Base-by-base conservation (phyloP, 2,329 filamentous ascomycete genomes). In the Colletotrichum tanaceti region DNA sequence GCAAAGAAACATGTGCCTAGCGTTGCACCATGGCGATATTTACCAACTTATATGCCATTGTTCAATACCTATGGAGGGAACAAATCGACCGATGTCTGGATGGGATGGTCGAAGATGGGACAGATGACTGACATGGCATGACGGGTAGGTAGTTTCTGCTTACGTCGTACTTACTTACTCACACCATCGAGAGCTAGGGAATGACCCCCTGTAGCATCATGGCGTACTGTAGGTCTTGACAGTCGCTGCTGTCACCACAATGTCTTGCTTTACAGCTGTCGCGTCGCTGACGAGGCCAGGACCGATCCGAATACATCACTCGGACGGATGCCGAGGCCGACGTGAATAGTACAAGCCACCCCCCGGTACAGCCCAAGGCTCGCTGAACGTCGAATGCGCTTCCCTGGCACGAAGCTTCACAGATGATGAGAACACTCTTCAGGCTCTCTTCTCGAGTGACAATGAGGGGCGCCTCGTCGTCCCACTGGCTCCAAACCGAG, bases 61-160 rank as follows among this genome's bases (percentile, higher is more conserved):
- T 57, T 35, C 20, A 65, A 22, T 28, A 35, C 9, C 32, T 10
- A 10, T 35, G 32, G 44, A 41, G 53, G 32, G 65, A 65, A 50
- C 55, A 50, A 43, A 44, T 60, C 58, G 63, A 59, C 28, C 28
- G 57, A 60, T 46, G 35, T 41, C 32, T 41, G 55, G 43, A 69
- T 66, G 49, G 57, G 66, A 69, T 39, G 66, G 52, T 46, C 50
- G 18, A 46, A 69, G 66, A 69, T 69, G 66, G 66, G 66, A 69
- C 66, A 66, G 49, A 57, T 41, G 52, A 11, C 32, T 35, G 32
- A 35, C 32, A 35, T 35, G 32, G 32, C 32, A 35, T 35, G 32
- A 35, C 32, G 32, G 32, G 9, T 35, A 32, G 7, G 28, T 35
- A 35, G 32, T 10, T 35, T 35, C 32, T 10, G 32, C 32, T 35